A percentile compares a stretch with the other conserved stretches of the same genome.
Conservation (phyloP, 1,139 yeast species). For the Nematodospora anomalae region DNA sequence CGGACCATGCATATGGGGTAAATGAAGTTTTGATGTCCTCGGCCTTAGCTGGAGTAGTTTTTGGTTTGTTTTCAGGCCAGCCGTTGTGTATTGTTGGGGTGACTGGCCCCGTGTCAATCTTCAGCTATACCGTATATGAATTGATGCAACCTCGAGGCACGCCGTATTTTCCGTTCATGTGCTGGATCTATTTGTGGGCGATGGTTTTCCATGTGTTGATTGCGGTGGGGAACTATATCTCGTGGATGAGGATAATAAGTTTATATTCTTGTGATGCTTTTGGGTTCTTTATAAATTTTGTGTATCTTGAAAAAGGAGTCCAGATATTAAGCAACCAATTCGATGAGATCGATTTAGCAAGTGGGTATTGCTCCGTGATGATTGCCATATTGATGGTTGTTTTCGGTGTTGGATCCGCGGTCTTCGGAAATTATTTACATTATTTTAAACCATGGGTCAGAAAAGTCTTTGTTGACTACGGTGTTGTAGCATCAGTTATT, state of each 20-base stretch:
- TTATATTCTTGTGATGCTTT: slow-evolving; percentile 88
- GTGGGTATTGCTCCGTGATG: slow-evolving; percentile 76
- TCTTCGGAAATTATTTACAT: slow-evolving; percentile 61
- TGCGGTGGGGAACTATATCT: slow-evolving; percentile 70
- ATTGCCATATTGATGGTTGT: slow-evolving; percentile 72
- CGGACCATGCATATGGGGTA: slow-evolving; percentile 83
- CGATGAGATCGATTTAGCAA: slow-evolving; percentile 37
- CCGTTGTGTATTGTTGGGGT: slow-evolving; percentile 97
- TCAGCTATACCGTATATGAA: slow-evolving; percentile 88
- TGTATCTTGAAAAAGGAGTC: slow-evolving; percentile 90
- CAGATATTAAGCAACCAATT: slow-evolving; percentile 79
- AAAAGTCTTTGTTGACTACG: slow-evolving; percentile 78
- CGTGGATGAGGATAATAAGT: slow-evolving; percentile 71
- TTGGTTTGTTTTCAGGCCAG: slow-evolving; percentile 85
- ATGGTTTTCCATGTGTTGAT: slow-evolving; percentile 76
- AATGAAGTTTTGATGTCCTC: slow-evolving; percentile 84
- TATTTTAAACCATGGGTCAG: slow-evolving; percentile 61
- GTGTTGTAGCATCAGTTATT: slow-evolving; percentile 77
- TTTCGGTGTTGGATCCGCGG: slow-evolving; percentile 65
- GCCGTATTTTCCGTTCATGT: slow-evolving; percentile 89
- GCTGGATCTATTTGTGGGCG: slow-evolving; percentile 93
- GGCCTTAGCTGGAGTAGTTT: slow-evolving; percentile 86
- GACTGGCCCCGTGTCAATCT: slow-evolving; percentile 90
- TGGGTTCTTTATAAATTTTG: slow-evolving; percentile 86
- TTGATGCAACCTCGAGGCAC: slow-evolving; percentile 64